Percentiles rank a stretch among this genome's conserved stretches.
These are phyloP conservation scores for Beauveria asiatica DNA, from an alignment of 2,329 filamentous ascomycete genomes.

Conservation along the genomic window DNA sequence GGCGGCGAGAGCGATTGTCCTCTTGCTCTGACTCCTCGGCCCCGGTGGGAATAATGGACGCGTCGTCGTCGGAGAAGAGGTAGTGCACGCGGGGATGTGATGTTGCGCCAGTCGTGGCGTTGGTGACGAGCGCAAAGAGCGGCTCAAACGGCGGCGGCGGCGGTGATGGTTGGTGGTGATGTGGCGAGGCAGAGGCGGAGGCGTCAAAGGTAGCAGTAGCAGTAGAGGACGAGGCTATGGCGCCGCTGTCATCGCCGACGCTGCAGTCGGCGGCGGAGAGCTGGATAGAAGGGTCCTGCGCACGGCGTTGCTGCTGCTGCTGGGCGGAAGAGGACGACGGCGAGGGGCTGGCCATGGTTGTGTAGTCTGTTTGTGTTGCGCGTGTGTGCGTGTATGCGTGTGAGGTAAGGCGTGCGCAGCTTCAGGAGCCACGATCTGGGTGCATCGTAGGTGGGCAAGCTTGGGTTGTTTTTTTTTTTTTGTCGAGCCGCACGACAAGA, in stretches of 20 bases:
- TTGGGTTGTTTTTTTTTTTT: not conserved
- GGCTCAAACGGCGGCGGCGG: slow-evolving; percentile 52
- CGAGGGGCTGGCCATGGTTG: slow-evolving; percentile 1
- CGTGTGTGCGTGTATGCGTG: not conserved
- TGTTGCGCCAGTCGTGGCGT: slow-evolving; percentile 62
- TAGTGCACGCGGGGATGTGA: slow-evolving; percentile 85
- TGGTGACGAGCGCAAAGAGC: slow-evolving; percentile 79
- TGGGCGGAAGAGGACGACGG: not conserved
- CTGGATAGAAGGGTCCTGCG: not conserved
- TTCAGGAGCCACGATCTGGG: not conserved
- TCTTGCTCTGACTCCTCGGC: no score
- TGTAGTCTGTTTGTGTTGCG: not conserved
- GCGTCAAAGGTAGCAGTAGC: not conserved
- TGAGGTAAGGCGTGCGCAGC: not conserved
- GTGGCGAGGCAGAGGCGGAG: not conserved
- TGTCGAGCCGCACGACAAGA: no score
- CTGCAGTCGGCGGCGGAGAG: slow-evolving; percentile 6
- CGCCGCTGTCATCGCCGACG: not conserved
- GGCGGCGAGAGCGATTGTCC: no score
- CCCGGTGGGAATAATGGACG: slow-evolving; percentile 40
- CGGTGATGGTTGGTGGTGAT: not conserved
- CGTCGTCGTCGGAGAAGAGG: slow-evolving; percentile 87
- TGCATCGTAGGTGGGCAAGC: not conserved
- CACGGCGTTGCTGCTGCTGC: not conserved
- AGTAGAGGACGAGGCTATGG: not conserved